These are phyloP conservation scores for Lactarius trivialis DNA, from an alignment of 768 basidiomycete genomes.

Conservation along the genomic window DNA sequence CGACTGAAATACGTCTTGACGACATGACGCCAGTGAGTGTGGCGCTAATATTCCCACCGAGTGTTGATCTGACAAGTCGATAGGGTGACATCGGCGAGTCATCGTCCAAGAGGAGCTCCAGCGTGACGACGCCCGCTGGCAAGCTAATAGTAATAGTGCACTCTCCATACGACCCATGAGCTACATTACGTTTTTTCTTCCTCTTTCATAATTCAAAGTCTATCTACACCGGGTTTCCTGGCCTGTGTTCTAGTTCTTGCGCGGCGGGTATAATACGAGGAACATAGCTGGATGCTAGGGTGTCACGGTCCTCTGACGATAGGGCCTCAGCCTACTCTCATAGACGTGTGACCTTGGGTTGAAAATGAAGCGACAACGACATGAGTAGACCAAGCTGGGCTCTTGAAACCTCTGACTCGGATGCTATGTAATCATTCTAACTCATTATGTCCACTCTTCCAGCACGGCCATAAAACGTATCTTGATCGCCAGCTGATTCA, in stretches of 20 bases:
- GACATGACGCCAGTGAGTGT: not conserved
- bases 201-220: not conserved
- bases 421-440: too few relatives aligned
- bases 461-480: too few relatives aligned
- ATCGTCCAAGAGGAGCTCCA: not conserved
- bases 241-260: not conserved
- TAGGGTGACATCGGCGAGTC: not conserved
- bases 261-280: not conserved
- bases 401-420: too few relatives aligned
- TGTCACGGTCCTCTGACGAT: not conserved
- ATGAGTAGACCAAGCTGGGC: too few relatives aligned
- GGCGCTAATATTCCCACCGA: not conserved
- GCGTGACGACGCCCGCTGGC: not conserved
- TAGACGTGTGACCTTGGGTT: too few relatives aligned
- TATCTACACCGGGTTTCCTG: not conserved
- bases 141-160: not conserved
- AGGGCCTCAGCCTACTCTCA: not conserved
- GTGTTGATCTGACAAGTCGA: not conserved
- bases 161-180: not conserved
- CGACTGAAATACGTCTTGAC: constrained; percentile 5
- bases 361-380: not conserved
- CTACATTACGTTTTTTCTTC: not conserved
- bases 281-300: not conserved
- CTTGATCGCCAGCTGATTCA: not conserved
- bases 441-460: too few relatives aligned